A percentile compares a stretch with the other conserved stretches of the same genome.
These are phyloP conservation scores for Hypericum perforatum DNA, from an alignment of 345 rosid species.

Conservation along the genomic window DNA sequence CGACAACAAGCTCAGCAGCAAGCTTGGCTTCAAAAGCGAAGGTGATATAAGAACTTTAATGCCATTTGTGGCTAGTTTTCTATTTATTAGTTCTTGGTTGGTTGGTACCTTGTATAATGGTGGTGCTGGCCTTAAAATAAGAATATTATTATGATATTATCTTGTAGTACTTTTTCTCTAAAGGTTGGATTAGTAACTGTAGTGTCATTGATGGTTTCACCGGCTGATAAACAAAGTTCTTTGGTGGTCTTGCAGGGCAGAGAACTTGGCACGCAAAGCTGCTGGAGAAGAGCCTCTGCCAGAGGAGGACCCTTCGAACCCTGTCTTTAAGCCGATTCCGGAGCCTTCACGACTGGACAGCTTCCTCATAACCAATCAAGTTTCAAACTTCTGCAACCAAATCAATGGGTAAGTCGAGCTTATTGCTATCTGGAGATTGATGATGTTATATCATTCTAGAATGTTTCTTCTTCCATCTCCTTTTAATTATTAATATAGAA, in stretches of 20 bases:
- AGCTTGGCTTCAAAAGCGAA: slow-evolving; percentile 98
- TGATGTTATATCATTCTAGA: too few relatives aligned
- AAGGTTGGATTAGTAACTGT: background rate
- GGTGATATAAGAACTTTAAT: slow-evolving; percentile 22
- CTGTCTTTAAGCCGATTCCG: slow-evolving; percentile 77
- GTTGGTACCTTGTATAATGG: too few relatives aligned
- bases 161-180: too few relatives aligned
- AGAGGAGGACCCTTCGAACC: slow-evolving; percentile 94
- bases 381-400: slow-evolving; percentile 90
- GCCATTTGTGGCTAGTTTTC: too few relatives aligned
- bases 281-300: slow-evolving; percentile 92
- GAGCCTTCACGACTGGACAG: slow-evolving; percentile 95
- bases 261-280: slow-evolving; percentile 76
- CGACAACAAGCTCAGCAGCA: slow-evolving; percentile 99
- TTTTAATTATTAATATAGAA: too few relatives aligned
- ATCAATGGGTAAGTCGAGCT: slow-evolving; percentile 66
- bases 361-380: slow-evolving; percentile 88
- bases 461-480: too few relatives aligned
- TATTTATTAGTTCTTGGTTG: too few relatives aligned
- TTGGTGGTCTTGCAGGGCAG: slow-evolving; percentile 43
- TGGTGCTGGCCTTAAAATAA: too few relatives aligned
- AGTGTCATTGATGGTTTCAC: background rate
- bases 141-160: too few relatives aligned
- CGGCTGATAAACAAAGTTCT: background rate
- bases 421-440: too few relatives aligned